These are phyloP conservation scores for Coemansia sp. DNA, from an alignment of 192 early-diverging fungal species.

Conservation along the genomic window DNA sequence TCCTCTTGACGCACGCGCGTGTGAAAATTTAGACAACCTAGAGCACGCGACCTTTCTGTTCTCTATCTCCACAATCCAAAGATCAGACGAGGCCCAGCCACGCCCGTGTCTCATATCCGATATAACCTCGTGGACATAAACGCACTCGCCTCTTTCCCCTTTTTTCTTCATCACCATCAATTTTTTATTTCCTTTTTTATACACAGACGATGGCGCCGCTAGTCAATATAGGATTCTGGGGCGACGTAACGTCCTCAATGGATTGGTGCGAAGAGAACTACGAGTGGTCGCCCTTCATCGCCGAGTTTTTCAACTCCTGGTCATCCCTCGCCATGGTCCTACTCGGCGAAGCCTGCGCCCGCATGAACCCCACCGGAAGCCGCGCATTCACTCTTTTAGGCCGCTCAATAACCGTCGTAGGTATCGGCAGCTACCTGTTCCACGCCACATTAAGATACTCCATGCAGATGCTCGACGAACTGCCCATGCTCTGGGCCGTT, in stretches of 20 bases:
- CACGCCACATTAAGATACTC: constrained; percentile 71
- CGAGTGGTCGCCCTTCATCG: constrained; percentile 60
- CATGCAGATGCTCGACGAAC: constrained; percentile 70
- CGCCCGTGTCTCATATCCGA: background rate
- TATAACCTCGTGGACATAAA: background rate
- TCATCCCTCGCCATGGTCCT: constrained; percentile 69
- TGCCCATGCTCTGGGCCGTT: constrained; percentile 65
- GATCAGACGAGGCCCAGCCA: background rate
- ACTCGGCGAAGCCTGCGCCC: constrained; percentile 58
- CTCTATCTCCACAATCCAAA: too few relatives aligned
- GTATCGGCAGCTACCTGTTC: constrained; percentile 75
- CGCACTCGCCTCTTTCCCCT: background rate
- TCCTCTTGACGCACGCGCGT: background rate
- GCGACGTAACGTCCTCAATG: constrained; percentile 57
- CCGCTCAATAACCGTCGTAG: constrained; percentile 67
- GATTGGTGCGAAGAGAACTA: constrained; percentile 76
- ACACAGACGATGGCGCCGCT: constrained; percentile 15
- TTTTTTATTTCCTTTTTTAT: background rate
- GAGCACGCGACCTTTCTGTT: background rate
- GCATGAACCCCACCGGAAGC: constrained; percentile 49
- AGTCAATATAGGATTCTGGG: constrained; percentile 48
- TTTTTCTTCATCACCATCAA: background rate
- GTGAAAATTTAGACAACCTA: too few relatives aligned
- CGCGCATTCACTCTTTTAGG: constrained; percentile 55
- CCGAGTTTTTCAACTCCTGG: constrained; percentile 72